Conservation (phyloP, 441 rosid genomes). For the Erodium trifolium region DNA sequence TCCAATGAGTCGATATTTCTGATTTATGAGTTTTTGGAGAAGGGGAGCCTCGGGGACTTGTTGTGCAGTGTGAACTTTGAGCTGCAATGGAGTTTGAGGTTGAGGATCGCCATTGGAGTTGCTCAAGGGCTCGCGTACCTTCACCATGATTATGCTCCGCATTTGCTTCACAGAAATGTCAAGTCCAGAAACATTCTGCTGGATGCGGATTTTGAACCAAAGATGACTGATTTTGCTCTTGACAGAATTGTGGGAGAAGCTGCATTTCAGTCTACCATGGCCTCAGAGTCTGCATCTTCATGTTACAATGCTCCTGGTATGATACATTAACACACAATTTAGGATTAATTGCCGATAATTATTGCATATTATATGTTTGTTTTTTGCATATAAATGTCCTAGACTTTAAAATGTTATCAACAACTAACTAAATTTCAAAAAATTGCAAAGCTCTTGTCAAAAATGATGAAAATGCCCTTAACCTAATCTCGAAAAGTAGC, state of each 20-base stretch:
- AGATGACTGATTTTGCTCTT: slow-evolving; percentile 56
- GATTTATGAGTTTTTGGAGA: slow-evolving; percentile 44
- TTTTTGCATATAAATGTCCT: too few species aligned
- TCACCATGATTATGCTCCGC: slow-evolving; percentile 51
- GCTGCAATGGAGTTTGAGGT: slow-evolving; percentile 45
- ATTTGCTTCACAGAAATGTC: slow-evolving; percentile 51
- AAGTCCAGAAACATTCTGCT: slow-evolving; percentile 52
- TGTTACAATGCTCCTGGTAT: slow-evolving; percentile 83
- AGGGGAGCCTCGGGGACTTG: slow-evolving; percentile 54
- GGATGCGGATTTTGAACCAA: slow-evolving; percentile 45
- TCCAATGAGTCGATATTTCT: slow-evolving; percentile 46
- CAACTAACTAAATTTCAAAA: too few species aligned
- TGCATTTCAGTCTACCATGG: slow-evolving; percentile 53
- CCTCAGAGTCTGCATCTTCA: slow-evolving; percentile 42
- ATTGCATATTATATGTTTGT: too few species aligned
- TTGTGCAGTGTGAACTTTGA: slow-evolving; percentile 30
- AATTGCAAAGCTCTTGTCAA: too few species aligned
- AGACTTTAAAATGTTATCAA: too few species aligned
- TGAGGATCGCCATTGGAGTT: slow-evolving; percentile 50
- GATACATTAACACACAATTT: background rate
- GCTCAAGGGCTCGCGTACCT: slow-evolving; percentile 56
- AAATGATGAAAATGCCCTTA: too few species aligned
- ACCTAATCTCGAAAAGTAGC: too few species aligned
- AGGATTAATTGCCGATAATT: too few species aligned
- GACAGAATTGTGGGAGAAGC: slow-evolving; percentile 69